Evolutionary conservation across 164 flowering plant genomes (phyloP), one percentile per base, ranked within the genome.

Genomic region (Sedum album): DNA sequence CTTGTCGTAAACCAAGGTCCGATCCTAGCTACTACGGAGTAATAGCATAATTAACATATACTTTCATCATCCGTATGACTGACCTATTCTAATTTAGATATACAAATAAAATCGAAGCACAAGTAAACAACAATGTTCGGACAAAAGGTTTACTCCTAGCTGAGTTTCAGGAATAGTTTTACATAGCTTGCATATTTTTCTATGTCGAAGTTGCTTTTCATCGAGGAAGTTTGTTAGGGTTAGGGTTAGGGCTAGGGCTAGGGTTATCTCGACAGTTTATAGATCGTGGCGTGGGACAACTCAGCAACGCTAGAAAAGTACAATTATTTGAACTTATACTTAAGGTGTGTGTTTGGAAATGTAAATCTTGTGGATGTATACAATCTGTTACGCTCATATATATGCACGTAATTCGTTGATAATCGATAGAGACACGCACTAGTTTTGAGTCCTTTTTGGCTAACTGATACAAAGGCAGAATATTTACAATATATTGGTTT

Each of bases 161-260:
- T 31, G 61, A 25, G 61, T 55, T 25, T 26, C 28, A 11, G 17
- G 17, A 25, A 26, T 55, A 25, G 61, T 25, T 53, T 23, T 53
- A 23, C 60, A 53, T 53, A 53, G 60, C 28, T 53, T 11, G 60
- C 60, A 21, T 23, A 30, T 53, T 53, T 53, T 53, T 53, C 60
- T 53, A 53, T 15, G 60, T 23, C 23, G 28, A 53, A 53, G 4
- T 53, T 53, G 6, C 18, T 44, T 44, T 15, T 44, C 48, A 11
- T 15, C 15, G 53, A 20, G 53, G 23, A 55, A 4, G 10, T 6
- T 6, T 11, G 15, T 13, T 13, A 17, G 28, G 60, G 23, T 49
- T 49, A 46, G n/a, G 51, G 51, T 17, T 46, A n/a, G n/a, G n/a
- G 15, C 3, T 13, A 17, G 28, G 60, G 23, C n/a, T 49, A 49